Percentiles rank a stretch among this genome's conserved stretches.
phyloP scores from a whole-genome alignment of 108 stramenopile species.

The Ochromonas danica region DNA sequence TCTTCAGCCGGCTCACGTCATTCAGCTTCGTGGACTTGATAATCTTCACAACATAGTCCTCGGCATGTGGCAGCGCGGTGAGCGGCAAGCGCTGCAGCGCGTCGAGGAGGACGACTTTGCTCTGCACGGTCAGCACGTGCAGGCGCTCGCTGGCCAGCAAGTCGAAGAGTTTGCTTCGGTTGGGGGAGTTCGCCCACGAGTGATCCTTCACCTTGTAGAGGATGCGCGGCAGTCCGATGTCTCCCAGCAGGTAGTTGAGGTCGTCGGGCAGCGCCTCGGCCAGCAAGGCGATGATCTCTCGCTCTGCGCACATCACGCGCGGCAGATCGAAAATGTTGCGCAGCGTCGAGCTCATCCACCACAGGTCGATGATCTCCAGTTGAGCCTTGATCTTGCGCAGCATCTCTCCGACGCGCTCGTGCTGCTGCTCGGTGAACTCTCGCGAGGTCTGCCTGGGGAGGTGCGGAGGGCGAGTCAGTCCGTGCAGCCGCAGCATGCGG shows the following conservation, averaged over 20 bases:
- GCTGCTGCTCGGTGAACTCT: conserved; percentile 46
- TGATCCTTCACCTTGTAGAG: conserved; percentile 93
- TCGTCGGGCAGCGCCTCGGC: conserved; percentile 82
- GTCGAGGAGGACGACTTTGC: conserved; percentile 64
- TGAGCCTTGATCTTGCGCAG: conserved; percentile 71
- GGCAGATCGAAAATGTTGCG: conserved; percentile 81
- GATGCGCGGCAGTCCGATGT: conserved; percentile 76
- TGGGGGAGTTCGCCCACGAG: conserved; percentile 42
- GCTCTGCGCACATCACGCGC: conserved; percentile 60
- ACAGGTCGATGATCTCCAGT: conserved; percentile 84
- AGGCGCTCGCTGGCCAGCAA: conserved; percentile 77
- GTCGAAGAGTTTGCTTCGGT: conserved; percentile 79
- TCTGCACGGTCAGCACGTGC: conserved; percentile 67
- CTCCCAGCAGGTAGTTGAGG: conserved; percentile 60
- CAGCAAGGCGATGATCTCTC: conserved; percentile 83
- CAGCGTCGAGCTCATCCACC: conserved; percentile 78
- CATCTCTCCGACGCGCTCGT: conserved; percentile 59
- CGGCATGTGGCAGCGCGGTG: conserved; percentile 59
- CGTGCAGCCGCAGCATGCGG: conserved; percentile 68
- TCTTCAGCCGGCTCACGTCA: conserved; percentile 86
- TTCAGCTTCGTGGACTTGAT: conserved; percentile 81
- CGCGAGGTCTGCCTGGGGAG: background rate
- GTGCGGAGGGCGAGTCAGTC: conserved; percentile 44
- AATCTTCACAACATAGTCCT: conserved; percentile 87
- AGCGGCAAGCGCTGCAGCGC: conserved; percentile 53